Base-by-base conservation (phyloP, 1,284 basidiomycete species). In the Pseudozyma tsukubaensis region DNA sequence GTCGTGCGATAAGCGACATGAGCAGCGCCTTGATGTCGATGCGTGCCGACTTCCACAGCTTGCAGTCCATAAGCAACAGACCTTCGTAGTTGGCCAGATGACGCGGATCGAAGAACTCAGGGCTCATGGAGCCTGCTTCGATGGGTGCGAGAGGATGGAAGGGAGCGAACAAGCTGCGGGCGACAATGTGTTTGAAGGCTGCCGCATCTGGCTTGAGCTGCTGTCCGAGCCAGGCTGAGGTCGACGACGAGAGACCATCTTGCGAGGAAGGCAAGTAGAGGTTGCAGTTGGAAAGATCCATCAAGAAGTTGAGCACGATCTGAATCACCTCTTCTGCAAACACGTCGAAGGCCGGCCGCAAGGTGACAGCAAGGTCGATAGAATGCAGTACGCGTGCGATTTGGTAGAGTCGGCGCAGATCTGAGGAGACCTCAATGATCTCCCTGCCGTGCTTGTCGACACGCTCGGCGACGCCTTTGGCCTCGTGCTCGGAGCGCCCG, bases 281-380 rank as follows among this genome's bases (percentile, higher is more conserved):
- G 18, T 79, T 71, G 50, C 66, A 73, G 53, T 80, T 76, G 16
- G 80, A 75, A 3, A 84, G 57, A 53, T 84, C 83, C 47, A 79
- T 66, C 51, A 84, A 45, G 50, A 81, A 75, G 50, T 59, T 58
- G 34, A 83, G 59, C 14, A 84, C 71, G 40, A 68, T 53, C 1
- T 90, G 90, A 7, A 90, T 90, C 16, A 94, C 88, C 82, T 96
- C 92, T 83, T 99, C 96, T 69, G 91, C 89, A 83, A 94, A 97
- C 0, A 92, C 92, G 80, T 97, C 94, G 78, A 92, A 91, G 3
- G 93, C 92, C 19, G 92, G 89, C 6, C 94, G 89, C 54, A 99
- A 90, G 1, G 94, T 95, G 19, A 98, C 93, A 6, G 92, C 93
- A 1, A 99, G 87, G 80, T 98, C 95, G 70, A 98, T 94, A 78